These are phyloP conservation scores for Ogataea allantospora DNA, from an alignment of 805 yeast genomes.

Conservation along the genomic window DNA sequence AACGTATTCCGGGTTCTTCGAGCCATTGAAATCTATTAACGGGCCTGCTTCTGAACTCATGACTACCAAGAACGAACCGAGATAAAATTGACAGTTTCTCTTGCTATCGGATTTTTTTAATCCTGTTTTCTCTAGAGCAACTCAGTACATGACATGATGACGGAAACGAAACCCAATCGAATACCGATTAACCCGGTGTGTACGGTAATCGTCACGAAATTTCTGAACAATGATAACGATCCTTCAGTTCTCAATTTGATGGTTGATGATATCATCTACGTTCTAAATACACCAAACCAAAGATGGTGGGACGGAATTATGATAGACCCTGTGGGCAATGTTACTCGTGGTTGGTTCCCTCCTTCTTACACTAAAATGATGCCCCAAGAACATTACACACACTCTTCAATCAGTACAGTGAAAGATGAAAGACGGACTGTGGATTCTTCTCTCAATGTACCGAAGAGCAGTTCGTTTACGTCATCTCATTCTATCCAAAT, in stretches of 20 bases:
- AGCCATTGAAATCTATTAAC: no score
- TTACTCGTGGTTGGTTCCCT: slow-evolving; percentile 85
- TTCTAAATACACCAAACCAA: slow-evolving; percentile 56
- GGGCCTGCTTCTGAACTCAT: no score
- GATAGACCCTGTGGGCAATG: slow-evolving; percentile 37
- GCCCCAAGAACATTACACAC: slow-evolving; percentile 11
- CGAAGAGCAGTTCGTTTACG: slow-evolving; percentile 12
- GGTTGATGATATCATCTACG: slow-evolving; percentile 71
- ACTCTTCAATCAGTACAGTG: slow-evolving; percentile 16
- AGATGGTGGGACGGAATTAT: slow-evolving; percentile 91
- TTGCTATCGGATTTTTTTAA: no score
- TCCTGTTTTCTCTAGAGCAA: no score
- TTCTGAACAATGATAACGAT: slow-evolving; percentile 48
- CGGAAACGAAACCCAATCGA: slow-evolving; percentile 3
- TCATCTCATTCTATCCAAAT: slow-evolving; percentile 16
- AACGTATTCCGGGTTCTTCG: no score
- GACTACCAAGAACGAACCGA: no score
- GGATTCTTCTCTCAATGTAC: slow-evolving; percentile 5
- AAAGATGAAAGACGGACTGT: slow-evolving; percentile 11
- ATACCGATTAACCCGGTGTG: slow-evolving; percentile 42
- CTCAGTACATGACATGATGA: slow-evolving; percentile 2
- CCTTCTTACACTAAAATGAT: slow-evolving; percentile 52
- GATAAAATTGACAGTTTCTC: no score
- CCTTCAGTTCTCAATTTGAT: slow-evolving; percentile 50
- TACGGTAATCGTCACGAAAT: slow-evolving; percentile 58